phyloP scores from a whole-genome alignment of 2,329 filamentous ascomycete genomes.

The Huntiella decipiens region DNA sequence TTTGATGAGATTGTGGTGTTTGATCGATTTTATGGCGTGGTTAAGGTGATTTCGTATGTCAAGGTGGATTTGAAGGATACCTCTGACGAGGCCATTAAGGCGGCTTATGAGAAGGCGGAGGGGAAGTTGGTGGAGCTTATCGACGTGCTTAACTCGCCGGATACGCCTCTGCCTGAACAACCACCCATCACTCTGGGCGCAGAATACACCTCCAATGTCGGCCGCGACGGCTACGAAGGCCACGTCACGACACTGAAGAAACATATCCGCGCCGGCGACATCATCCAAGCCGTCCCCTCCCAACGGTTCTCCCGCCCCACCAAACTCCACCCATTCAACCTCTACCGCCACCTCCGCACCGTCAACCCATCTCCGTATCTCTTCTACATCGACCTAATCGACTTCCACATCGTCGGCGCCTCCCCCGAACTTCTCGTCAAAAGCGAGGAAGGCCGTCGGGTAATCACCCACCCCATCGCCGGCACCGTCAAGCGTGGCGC shows the following conservation, averaged over 20 bases:
- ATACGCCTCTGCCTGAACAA: conserved; percentile 62
- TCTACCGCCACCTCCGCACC: conserved; percentile 89
- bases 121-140: conserved; percentile 47
- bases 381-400: conserved; percentile 81
- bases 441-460: conserved; percentile 53
- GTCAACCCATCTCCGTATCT: conserved; percentile 95
- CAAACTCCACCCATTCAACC: conserved; percentile 86
- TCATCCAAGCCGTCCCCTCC: conserved; percentile 93
- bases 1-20: conserved; percentile 90
- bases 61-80: conserved; percentile 40
- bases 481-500: conserved; percentile 81
- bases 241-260: conserved; percentile 75
- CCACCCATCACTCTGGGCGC: conserved; percentile 51
- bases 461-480: conserved; percentile 93
- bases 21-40: conserved; percentile 81
- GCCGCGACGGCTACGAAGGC: conserved; percentile 69
- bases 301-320: conserved; percentile 85
- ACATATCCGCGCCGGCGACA: conserved; percentile 81
- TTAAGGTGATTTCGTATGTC: conserved; percentile 87
- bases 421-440: conserved; percentile 92
- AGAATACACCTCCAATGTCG: conserved; percentile 82
- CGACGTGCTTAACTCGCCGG: conserved; percentile 49
- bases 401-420: conserved; percentile 89
- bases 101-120: conserved; percentile 46
- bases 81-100: conserved; percentile 35